phyloP scores from a whole-genome alignment of 2,329 filamentous ascomycete species.

The Dryadomyces quercivorus region DNA sequence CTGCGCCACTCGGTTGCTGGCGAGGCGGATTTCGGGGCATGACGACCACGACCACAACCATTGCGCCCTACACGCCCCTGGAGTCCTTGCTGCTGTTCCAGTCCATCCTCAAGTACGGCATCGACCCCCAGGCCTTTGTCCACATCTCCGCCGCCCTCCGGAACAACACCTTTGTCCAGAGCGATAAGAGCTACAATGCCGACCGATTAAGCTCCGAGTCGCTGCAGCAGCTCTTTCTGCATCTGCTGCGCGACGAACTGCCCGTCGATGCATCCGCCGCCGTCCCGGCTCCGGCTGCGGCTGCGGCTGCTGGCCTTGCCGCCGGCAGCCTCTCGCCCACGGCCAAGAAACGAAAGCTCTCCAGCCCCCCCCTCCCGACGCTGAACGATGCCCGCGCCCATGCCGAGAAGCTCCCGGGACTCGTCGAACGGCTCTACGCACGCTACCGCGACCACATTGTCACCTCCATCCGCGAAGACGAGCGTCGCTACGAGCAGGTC shows the following conservation, averaged over 20 bases:
- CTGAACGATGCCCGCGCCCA: slow-evolving; percentile 56
- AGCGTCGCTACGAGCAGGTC: slow-evolving; percentile 51
- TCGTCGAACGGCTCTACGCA: slow-evolving; percentile 64
- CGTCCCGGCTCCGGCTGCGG: background rate
- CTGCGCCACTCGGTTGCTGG: slow-evolving; percentile 19
- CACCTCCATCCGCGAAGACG: slow-evolving; percentile 61
- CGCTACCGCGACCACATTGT: slow-evolving; percentile 60
- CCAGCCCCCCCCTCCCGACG: slow-evolving; percentile 49
- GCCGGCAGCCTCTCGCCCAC: slow-evolving; percentile 37
- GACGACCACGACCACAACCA: slow-evolving; percentile 14
- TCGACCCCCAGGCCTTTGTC: slow-evolving; percentile 20
- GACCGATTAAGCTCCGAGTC: slow-evolving; percentile 64
- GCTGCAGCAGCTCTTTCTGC: slow-evolving; percentile 66
- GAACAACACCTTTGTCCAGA: slow-evolving; percentile 59
- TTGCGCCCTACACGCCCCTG: slow-evolving; percentile 19
- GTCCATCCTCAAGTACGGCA: slow-evolving; percentile 17
- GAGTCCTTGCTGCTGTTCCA: slow-evolving; percentile 23
- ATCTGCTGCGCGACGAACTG: slow-evolving; percentile 63
- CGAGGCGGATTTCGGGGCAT: slow-evolving; percentile 24
- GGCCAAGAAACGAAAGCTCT: slow-evolving; percentile 60
- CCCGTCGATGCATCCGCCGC: slow-evolving; percentile 27
- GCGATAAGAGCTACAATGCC: slow-evolving; percentile 59
- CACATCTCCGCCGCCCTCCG: slow-evolving; percentile 47
- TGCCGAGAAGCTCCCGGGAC: slow-evolving; percentile 52
- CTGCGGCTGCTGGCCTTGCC: slow-evolving; percentile 19